Conservation (phyloP, 495 filamentous ascomycete species). For the Endocarpon pusillum region DNA sequence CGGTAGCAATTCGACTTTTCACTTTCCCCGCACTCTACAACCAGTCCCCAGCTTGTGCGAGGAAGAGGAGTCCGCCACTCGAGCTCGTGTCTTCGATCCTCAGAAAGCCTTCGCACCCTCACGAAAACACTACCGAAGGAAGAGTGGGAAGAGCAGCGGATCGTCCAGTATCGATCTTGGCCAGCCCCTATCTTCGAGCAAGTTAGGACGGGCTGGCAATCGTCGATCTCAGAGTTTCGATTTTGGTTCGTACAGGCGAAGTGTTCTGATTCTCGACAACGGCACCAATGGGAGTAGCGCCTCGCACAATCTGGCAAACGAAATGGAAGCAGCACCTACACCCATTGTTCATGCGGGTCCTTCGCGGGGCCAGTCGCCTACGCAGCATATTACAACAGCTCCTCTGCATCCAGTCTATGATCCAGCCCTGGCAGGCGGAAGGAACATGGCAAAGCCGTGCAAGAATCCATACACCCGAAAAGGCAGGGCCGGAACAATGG, state of each 20-base stretch:
- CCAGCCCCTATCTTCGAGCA: conserved; percentile 23
- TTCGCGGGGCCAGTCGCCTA: too few species aligned
- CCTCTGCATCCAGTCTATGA: conserved; percentile 2
- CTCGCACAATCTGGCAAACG: too few species aligned
- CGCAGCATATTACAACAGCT: conserved; percentile 8
- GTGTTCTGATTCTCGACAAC: too few species aligned
- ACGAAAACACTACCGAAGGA: conserved; percentile 25
- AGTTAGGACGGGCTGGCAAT: conserved; percentile 37
- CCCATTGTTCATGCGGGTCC: conserved; percentile 77
- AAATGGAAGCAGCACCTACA: conserved; percentile 72
- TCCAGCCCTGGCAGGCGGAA: too few species aligned
- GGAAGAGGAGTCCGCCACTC: conserved; percentile 6
- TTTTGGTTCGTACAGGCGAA: conserved; percentile 31
- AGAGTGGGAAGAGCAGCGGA: conserved; percentile 57
- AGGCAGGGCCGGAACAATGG: conserved; percentile 22
- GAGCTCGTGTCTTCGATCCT: conserved; percentile 1
- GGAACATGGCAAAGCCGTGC: conserved; percentile 47
- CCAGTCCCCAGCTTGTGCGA: background rate
- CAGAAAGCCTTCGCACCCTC: conserved; percentile 2
- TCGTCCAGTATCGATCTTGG: conserved; percentile 53
- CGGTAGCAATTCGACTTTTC: conserved; percentile 68
- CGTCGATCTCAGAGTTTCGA: conserved; percentile 68
- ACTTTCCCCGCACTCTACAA: too few species aligned
- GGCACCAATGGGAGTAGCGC: too few species aligned
- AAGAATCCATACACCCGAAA: conserved; percentile 25